Evolutionary conservation across 768 basidiomycete species (phyloP), one percentile per base, ranked within the genome.

Genomic region (Amanita rubescens): DNA sequence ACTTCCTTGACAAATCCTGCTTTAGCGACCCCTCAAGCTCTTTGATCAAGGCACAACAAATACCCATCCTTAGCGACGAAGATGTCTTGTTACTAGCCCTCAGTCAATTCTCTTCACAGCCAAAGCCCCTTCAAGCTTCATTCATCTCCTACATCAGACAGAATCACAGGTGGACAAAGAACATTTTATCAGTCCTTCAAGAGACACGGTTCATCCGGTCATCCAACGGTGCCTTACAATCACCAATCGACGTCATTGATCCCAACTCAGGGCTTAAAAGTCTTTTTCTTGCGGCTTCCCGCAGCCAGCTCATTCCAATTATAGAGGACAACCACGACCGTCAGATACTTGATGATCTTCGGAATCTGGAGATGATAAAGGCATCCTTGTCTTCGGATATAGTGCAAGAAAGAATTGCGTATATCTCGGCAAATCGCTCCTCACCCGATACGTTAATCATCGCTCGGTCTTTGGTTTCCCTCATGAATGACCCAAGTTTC

Each of bases 331-430:
- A 24, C 6, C 33, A 24, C 2, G 51, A 51, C 19, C 30, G 20
- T 11, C 2, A 44, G 1, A 37, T 53, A 7, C 17, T 68, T 4
- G 32, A 39, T 0, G 17, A 51, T 25, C 57, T 70, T 5, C 59
- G 57, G 3, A 46, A 56, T 0, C 53, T 74, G 1, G 49, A 56
- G 9, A 53, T 77, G 10, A 53, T 75, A 47, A 58, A 67, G 42
- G 50, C 49, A 1, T 43, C 49, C 0, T 61, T 78, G 9, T 69
- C 71, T 0, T 14, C 60, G 0, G 60, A 62, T 4, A 64, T 73
- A 1, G 60, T 71, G 3, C 52, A 53, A n/a, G 75, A 77, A 22
- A 67, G 70, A 0, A 70, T 74, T 27, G 51, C 58, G 7, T 63
- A 61, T 49, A 70, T 75, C 38, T 64, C 70, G 0, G 53, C 58